Percentiles rank a stretch among this genome's conserved stretches.
Conservation (phyloP, 352 stramenopile species). For the Ochromonadaceae sp. region DNA sequence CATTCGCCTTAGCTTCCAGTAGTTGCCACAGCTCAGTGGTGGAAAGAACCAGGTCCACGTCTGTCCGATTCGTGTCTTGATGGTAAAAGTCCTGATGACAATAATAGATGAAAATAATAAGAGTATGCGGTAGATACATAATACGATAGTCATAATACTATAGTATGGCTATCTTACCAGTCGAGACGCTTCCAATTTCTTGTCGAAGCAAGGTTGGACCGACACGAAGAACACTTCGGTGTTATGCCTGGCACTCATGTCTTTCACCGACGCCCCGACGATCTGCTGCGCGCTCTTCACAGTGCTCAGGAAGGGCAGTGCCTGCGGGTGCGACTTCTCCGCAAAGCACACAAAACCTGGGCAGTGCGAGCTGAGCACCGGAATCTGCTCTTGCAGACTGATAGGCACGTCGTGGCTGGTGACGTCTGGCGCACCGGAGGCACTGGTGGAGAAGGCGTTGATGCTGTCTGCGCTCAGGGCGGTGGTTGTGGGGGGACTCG, state of each 20-base stretch:
- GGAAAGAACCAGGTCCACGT: constrained; percentile 80
- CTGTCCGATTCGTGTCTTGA: constrained; percentile 24
- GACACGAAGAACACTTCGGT: constrained; percentile 72
- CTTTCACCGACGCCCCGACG: constrained; percentile 30
- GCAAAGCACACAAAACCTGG: constrained; percentile 88
- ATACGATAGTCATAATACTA: constrained; percentile 37
- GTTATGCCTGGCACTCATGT: not conserved
- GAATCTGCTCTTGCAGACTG: constrained; percentile 22
- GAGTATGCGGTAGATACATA: not conserved
- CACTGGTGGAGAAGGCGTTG: not conserved
- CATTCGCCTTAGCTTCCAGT: not conserved
- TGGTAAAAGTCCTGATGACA: constrained; percentile 31
- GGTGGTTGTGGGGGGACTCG: not conserved
- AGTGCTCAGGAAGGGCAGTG: constrained; percentile 79
- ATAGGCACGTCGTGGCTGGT: not conserved
- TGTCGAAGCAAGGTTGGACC: constrained; percentile 87
- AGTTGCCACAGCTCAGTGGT: constrained; percentile 36
- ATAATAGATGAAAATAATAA: constrained; percentile 7
- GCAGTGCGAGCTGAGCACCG: constrained; percentile 76
- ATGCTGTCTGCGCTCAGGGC: not conserved
- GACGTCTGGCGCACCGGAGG: not conserved
- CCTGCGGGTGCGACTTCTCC: constrained; percentile 80
- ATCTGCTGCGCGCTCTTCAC: constrained; percentile 85
- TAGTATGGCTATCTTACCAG: constrained; percentile 45
- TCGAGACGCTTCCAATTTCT: constrained; percentile 82